phyloP scores from a whole-genome alignment of 164 flowering plant genomes.

The Macadamia integrifolia region DNA sequence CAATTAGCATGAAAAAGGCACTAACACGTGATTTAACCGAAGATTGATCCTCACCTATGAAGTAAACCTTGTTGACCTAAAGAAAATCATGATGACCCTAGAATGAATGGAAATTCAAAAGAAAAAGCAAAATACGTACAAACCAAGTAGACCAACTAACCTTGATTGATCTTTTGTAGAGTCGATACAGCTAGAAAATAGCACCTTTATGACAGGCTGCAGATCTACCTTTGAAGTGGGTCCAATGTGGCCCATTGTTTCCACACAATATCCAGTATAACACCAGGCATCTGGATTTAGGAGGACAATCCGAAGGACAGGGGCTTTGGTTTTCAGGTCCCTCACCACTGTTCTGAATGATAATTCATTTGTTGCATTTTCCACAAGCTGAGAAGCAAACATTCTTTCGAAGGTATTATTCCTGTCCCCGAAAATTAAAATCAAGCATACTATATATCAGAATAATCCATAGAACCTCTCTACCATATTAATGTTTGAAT shows the following conservation, averaged over 20 bases:
- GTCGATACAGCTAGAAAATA: slow-evolving; percentile 50
- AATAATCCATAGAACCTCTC: neutral
- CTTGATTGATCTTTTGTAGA: slow-evolving; percentile 40
- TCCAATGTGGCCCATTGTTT: slow-evolving; percentile 19
- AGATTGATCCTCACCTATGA: too few relatives aligned
- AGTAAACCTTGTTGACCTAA: too few relatives aligned
- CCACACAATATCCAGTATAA: slow-evolving; percentile 47
- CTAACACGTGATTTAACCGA: too few relatives aligned
- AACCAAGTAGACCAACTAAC: slow-evolving; percentile 25
- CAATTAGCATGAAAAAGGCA: too few relatives aligned
- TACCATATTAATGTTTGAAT: neutral
- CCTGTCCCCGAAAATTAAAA: slow-evolving; percentile 35
- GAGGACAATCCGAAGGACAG: slow-evolving; percentile 62
- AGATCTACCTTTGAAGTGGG: slow-evolving; percentile 32
- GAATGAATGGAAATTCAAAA: neutral
- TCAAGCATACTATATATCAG: neutral
- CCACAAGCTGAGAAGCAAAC: slow-evolving; percentile 61
- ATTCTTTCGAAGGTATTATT: slow-evolving; percentile 64
- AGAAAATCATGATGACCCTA: too few relatives aligned
- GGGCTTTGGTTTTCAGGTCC: slow-evolving; percentile 53
- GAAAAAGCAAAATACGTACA: neutral
- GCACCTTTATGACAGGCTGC: slow-evolving; percentile 67
- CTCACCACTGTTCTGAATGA: slow-evolving; percentile 73
- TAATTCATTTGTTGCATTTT: slow-evolving; percentile 73
- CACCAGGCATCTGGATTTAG: slow-evolving; percentile 71